Evolutionary conservation across 345 rosid species (phyloP).

Genomic region (Anastatica hierochuntica): DNA sequence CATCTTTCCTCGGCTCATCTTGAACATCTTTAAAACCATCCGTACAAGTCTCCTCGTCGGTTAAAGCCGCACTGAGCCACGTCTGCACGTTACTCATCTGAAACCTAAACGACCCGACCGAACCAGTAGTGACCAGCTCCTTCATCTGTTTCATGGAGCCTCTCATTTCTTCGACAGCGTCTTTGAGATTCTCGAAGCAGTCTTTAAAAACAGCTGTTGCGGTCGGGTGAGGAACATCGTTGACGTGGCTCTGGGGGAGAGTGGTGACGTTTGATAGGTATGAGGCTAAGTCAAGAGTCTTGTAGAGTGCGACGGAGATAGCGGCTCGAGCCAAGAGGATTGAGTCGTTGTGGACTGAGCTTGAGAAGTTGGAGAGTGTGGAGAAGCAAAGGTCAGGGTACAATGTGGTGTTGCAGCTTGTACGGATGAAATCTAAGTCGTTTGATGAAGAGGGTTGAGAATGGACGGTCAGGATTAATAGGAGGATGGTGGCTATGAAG

Average conservation of each 20-base stretch:
- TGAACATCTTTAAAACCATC: conserved; percentile 63
- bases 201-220: conserved; percentile 58
- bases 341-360: conserved; percentile 37
- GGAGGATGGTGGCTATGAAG: conserved; percentile 19
- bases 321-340: conserved; percentile 63
- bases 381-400: conserved; percentile 75
- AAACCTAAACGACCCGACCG: conserved; percentile 45
- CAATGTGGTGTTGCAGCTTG: conserved; percentile 59
- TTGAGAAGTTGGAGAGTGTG: conserved; percentile 52
- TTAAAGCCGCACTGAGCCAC: conserved; percentile 92
- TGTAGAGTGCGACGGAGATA: conserved; percentile 44
- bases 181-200: conserved; percentile 72
- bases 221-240: conserved; percentile 9
- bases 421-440: conserved; percentile 52
- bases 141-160: conserved; percentile 85
- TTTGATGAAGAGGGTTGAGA: too few relatives aligned
- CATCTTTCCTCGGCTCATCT: conserved; percentile 43
- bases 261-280: conserved; percentile 51
- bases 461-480: conserved; percentile 17
- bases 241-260: conserved; percentile 35
- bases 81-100: conserved; percentile 85
- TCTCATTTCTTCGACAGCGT: conserved; percentile 71
- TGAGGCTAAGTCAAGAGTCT: conserved; percentile 34
- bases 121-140: conserved; percentile 27
- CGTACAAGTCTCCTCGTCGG: conserved; percentile 81